Conservation (phyloP, 1,139 yeast species). For the Candida sp. region DNA sequence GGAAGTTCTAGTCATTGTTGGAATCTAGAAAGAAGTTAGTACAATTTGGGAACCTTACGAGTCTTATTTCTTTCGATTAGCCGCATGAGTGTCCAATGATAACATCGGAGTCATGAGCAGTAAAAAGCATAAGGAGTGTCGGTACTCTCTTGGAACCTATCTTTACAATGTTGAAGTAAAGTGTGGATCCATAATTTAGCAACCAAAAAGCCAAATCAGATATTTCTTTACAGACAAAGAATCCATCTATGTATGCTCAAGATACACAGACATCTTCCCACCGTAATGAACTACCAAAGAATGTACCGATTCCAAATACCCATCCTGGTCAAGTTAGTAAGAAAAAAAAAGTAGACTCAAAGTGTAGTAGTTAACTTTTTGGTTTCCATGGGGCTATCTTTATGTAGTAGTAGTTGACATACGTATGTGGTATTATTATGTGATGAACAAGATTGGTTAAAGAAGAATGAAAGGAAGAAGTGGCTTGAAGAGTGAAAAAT, state of each 20-base stretch:
- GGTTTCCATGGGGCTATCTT: background rate
- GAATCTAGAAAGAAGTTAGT: slow-evolving; percentile 13
- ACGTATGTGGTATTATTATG: background rate
- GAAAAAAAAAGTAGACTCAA: slow-evolving; percentile 6
- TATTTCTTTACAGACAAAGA: background rate
- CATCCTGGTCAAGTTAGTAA: background rate
- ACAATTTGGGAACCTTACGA: slow-evolving; percentile 1
- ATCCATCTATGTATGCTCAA: slow-evolving; percentile 3
- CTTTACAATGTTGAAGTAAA: slow-evolving; percentile 17
- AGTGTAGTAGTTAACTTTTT: background rate
- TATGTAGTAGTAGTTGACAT: background rate
- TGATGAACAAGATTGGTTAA: background rate
- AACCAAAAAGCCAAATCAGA: background rate
- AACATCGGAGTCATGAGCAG: slow-evolving; percentile 39
- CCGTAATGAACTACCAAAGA: slow-evolving; percentile 10
- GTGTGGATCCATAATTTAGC: slow-evolving; percentile 8
- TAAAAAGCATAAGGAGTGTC: slow-evolving; percentile 27
- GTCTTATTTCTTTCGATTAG: slow-evolving; percentile 13
- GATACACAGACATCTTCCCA: slow-evolving; percentile 3
- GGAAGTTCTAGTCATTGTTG: slow-evolving; percentile 94
- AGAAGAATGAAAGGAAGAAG: slow-evolving; percentile 3
- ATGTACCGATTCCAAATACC: slow-evolving; percentile 12
- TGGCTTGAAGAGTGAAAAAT: background rate
- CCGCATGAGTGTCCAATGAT: slow-evolving; percentile 43
- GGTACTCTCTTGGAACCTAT: slow-evolving; percentile 22